Base-by-base conservation (phyloP, 768 basidiomycete genomes). In the Hemileccinum impolitum region DNA sequence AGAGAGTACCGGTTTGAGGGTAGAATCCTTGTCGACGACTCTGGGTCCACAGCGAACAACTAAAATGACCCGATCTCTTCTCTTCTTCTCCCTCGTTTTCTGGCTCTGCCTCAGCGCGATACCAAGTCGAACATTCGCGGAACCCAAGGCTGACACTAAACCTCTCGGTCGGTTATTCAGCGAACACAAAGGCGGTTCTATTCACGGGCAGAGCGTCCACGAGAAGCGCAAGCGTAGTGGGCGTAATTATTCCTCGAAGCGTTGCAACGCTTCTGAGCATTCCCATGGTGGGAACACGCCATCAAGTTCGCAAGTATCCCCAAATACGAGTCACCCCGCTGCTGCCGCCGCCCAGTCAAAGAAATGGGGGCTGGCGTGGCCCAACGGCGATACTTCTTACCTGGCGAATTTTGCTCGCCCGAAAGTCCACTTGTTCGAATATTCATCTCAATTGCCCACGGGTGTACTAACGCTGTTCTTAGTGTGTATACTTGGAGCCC, bases 401-500 rank as follows among this genome's bases (percentile, higher is more conserved):
- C 73, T 92, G 39, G 56, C 66, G 14, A 68, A 77, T 58, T 89
- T 80, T 61, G 72, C 76, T 50, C 52, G 47, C 32, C 65, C 63
- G 19, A 72, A 75, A 40, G 74, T 79, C 38, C 57, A 65, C 50
- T 64, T 65, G 84, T 85, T 17, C 42, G 60, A 32, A 72, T 62
- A 9, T 48, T 47, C 10, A 9, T 12, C 25, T 40, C 1, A 3
- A 18, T 19, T 34, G 25, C 23, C 39, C 37, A 17, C 12, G 17
- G 30, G 11, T 6, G 30, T 19, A 21, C 37, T 51, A 23, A 64
- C 15, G 4, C 13, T 11, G 2, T 14, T 7, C 4, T 5, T 38
- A 76, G 75, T 19, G 54, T 86, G 44, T 90, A 89, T 66, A 82
- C 80, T 28, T 94, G 92, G 91, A 72, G 75, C 32, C 76, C 84